Percentiles rank a stretch among this genome's conserved stretches.
Conservation (phyloP, 2,329 filamentous ascomycete species). For the Venturiaceae sp. region DNA sequence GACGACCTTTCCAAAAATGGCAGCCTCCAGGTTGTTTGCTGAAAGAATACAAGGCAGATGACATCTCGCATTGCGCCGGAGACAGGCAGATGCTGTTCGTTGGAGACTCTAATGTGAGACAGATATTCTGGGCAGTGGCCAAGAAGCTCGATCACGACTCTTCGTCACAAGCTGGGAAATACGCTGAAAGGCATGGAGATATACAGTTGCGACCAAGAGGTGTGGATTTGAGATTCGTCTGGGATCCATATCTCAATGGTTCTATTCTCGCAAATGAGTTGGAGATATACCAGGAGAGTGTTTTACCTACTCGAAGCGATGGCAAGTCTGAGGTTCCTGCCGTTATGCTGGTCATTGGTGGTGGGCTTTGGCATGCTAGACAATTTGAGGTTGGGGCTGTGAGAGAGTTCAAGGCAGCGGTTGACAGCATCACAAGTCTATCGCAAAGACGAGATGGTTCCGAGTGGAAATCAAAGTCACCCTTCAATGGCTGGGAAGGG, state of each 20-base stretch:
- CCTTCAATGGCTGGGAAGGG: conserved; percentile 11
- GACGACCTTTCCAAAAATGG: conserved; percentile 38
- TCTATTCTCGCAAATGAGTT: conserved; percentile 33
- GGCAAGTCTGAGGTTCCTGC: conserved; percentile 16
- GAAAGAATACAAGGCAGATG: conserved; percentile 42
- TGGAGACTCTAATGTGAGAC: conserved; percentile 51
- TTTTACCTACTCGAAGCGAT: conserved; percentile 12
- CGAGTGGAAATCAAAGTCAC: conserved; percentile 7
- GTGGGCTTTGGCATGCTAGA: conserved; percentile 46
- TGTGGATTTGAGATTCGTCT: conserved; percentile 46
- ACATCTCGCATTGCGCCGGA: conserved; percentile 43
- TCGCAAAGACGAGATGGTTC: conserved; percentile 6
- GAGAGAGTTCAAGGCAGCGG: conserved; percentile 33
- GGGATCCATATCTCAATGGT: conserved; percentile 54
- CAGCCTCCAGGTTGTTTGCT: conserved; percentile 51
- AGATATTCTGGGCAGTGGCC: conserved; percentile 50
- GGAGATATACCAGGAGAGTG: conserved; percentile 21
- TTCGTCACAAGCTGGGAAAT: conserved; percentile 25
- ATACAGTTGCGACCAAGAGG: conserved; percentile 33
- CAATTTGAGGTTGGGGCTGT: conserved; percentile 38
- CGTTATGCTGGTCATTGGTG: conserved; percentile 42
- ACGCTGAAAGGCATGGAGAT: conserved; percentile 35
- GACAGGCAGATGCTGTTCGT: conserved; percentile 46
- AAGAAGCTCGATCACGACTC: conserved; percentile 35
- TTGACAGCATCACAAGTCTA: conserved; percentile 31